Conservation (phyloP, 208 protist genomes). For the Sergeia podlipaevii region DNA sequence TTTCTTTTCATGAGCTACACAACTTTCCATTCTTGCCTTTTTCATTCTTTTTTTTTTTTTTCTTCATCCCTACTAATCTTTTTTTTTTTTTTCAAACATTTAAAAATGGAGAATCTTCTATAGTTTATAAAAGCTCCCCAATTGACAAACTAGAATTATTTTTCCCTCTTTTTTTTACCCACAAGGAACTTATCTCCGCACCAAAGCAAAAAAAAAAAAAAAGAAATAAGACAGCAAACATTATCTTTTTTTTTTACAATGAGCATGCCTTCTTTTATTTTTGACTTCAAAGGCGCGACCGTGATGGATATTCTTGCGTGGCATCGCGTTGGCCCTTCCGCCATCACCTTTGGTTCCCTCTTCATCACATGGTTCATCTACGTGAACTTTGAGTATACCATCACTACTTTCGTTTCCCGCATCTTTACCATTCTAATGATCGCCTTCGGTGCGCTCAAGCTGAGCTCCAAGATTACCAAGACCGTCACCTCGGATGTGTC, state of each 20-base stretch:
- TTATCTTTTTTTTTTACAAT: neutral
- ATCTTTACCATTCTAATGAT: slow-evolving; percentile 39
- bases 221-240: neutral
- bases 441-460: slow-evolving; percentile 18
- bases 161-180: neutral
- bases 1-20: no score
- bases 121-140: no score
- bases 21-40: slow-evolving; percentile 2
- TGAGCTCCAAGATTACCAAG: slow-evolving; percentile 23
- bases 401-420: slow-evolving; percentile 68
- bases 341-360: slow-evolving; percentile 24
- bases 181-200: neutral
- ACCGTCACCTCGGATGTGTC: slow-evolving; percentile 45
- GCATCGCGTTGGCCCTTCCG: slow-evolving; percentile 58
- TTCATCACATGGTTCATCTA: slow-evolving; percentile 56
- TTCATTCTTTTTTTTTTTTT: slow-evolving; percentile 3
- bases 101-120: no score
- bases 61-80: neutral
- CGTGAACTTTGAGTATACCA: slow-evolving; percentile 64
- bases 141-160: slow-evolving; percentile 3
- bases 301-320: slow-evolving; percentile 57
- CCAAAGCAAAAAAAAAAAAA: neutral
- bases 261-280: slow-evolving; percentile 15
- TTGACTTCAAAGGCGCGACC: slow-evolving; percentile 43
- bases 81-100: slow-evolving; percentile 13